Conservation (phyloP, 2,329 filamentous ascomycete genomes). For the Zymoseptoria crescenta region DNA sequence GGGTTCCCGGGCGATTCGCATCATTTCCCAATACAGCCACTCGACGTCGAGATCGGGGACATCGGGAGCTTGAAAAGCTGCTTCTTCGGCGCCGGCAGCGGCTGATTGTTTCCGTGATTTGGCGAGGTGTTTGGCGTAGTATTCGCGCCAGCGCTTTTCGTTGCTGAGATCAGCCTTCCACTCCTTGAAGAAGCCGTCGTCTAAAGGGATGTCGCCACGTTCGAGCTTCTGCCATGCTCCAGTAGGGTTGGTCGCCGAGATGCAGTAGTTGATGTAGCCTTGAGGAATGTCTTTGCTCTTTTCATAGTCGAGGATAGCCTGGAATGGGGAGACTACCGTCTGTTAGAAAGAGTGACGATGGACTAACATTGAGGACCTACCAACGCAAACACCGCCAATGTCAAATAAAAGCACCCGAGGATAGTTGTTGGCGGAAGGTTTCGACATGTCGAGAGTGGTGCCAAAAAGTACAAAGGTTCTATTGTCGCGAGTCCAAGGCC, state of each 20-base stretch:
- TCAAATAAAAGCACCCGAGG: conserved; percentile 83
- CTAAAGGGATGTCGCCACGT: conserved; percentile 69
- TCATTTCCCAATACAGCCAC: conserved; percentile 85
- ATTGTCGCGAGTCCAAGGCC: conserved; percentile 16
- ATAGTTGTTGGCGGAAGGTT: conserved; percentile 7
- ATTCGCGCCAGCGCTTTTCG: conserved; percentile 60
- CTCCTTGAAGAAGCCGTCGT: conserved; percentile 63
- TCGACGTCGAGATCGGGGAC: conserved; percentile 69
- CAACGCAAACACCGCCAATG: conserved; percentile 92
- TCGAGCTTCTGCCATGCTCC: conserved; percentile 88
- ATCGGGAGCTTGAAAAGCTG: conserved; percentile 41
- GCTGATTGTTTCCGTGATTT: conserved; percentile 27
- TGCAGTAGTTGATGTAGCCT: conserved; percentile 87
- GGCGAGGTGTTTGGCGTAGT: conserved; percentile 28
- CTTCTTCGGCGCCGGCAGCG: conserved; percentile 35
- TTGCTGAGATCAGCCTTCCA: conserved; percentile 70
- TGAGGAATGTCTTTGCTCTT: conserved; percentile 64
- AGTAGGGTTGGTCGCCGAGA: conserved; percentile 66
- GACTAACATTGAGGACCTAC: conserved; percentile 32
- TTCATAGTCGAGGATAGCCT: conserved; percentile 89
- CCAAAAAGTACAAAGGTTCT: conserved; percentile 19
- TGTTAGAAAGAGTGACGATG: background rate
- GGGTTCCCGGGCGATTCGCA: conserved; percentile 59
- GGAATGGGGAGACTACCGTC: conserved; percentile 73
- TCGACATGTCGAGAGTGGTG: conserved; percentile 18